Evolutionary conservation across 108 stramenopile species (phyloP).

Genomic region (Pseudonitzschia pungens): DNA sequence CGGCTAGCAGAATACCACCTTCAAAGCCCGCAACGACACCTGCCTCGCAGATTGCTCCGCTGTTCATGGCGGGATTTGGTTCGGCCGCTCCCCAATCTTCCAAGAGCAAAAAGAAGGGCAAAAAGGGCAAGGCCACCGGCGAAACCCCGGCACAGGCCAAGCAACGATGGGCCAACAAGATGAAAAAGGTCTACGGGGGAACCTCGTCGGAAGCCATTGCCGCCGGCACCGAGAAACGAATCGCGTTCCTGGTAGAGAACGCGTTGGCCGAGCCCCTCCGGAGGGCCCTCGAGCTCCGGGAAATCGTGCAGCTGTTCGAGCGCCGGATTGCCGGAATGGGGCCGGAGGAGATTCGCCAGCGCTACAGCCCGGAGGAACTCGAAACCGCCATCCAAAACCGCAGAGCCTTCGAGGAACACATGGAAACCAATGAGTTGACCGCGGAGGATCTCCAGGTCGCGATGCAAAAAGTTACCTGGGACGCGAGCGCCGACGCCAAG

Average conservation of each 20-base stretch:
- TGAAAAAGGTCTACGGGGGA: slow-evolving; percentile 51
- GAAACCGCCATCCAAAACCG: slow-evolving; percentile 40
- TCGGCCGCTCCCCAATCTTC: background rate
- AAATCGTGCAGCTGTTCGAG: slow-evolving; percentile 52
- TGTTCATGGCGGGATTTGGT: slow-evolving; percentile 8
- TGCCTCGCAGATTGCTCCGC: background rate
- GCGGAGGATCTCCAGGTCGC: slow-evolving; percentile 60
- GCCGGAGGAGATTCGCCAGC: slow-evolving; percentile 41
- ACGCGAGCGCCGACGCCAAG: slow-evolving; percentile 81
- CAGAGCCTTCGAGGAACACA: slow-evolving; percentile 39
- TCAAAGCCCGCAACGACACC: background rate
- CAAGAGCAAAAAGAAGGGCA: slow-evolving; percentile 33
- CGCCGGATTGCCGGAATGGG: slow-evolving; percentile 32
- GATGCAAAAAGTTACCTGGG: slow-evolving; percentile 69
- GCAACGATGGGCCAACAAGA: slow-evolving; percentile 9
- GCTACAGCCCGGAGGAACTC: slow-evolving; percentile 45
- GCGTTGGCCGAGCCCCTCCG: slow-evolving; percentile 44
- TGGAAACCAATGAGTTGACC: slow-evolving; percentile 32
- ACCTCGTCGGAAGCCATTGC: slow-evolving; percentile 41
- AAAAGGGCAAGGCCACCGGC: slow-evolving; percentile 24
- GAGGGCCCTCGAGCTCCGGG: slow-evolving; percentile 53
- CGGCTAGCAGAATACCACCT: too few relatives aligned
- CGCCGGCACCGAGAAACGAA: slow-evolving; percentile 54
- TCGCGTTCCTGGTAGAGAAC: slow-evolving; percentile 37
- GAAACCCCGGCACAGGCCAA: background rate